A percentile compares a stretch with the other conserved stretches of the same genome.
Evolutionary conservation across 2,329 filamentous ascomycete genomes (phyloP).

Genomic region (Pseudogymnoascus destructans): DNA sequence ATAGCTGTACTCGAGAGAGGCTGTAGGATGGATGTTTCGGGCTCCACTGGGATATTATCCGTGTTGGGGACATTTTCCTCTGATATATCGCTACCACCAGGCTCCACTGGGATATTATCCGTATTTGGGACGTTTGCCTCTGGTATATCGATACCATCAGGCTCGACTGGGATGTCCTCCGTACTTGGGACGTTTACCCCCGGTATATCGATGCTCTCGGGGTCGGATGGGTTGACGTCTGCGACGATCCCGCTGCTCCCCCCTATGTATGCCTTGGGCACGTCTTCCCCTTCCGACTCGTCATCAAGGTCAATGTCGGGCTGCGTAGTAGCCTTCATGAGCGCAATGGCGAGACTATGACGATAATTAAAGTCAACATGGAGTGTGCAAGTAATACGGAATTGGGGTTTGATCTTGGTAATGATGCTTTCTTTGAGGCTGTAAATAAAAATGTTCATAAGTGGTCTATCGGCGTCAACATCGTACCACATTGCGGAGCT

Average conservation of each 20-base stretch:
- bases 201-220: neutral
- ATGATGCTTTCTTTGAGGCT: neutral
- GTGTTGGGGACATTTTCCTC: no score
- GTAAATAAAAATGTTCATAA: neutral
- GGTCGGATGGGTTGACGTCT: neutral
- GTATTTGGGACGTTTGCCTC: no score
- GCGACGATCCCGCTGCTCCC: neutral
- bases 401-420: neutral
- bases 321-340: neutral
- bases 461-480: neutral
- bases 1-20: neutral
- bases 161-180: neutral
- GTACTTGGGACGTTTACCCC: neutral
- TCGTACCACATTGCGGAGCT: neutral
- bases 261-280: neutral
- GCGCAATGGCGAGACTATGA: neutral
- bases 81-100: no score
- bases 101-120: no score
- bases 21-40: neutral
- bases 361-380: neutral
- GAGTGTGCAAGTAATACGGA: neutral
- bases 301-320: neutral
- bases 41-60: no score
- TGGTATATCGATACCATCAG: no score
- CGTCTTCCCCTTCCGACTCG: neutral